These are phyloP conservation scores for Zarea fungicola DNA, from an alignment of 2,329 filamentous ascomycete species.

Conservation along the genomic window DNA sequence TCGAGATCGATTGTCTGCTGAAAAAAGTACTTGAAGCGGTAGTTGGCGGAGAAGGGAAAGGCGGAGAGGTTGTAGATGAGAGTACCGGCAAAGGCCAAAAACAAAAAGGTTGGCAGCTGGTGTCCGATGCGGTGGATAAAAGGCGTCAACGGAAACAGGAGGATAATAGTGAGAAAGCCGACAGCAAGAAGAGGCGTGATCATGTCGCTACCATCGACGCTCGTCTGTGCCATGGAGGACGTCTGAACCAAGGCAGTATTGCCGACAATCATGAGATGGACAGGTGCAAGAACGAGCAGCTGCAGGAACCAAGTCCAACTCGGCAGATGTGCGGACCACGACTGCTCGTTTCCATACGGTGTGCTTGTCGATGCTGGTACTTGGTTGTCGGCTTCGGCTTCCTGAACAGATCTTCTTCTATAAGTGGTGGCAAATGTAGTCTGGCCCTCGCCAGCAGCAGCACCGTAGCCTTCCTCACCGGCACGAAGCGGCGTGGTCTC, in stretches of 20 bases:
- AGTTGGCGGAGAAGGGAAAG: constrained; percentile 79
- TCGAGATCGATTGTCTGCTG: constrained; percentile 75
- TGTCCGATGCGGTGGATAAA: constrained; percentile 84
- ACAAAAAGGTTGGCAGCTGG: constrained; percentile 72
- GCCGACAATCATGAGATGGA: constrained; percentile 70
- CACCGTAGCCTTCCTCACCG: constrained; percentile 28
- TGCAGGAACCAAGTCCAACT: constrained; percentile 86
- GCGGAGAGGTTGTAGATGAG: constrained; percentile 79
- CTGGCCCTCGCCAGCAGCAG: constrained; percentile 28
- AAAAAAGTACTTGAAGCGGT: constrained; percentile 83
- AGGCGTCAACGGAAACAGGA: constrained; percentile 72
- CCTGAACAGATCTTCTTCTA: constrained; percentile 37
- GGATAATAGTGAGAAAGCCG: constrained; percentile 60
- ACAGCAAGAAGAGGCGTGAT: constrained; percentile 68
- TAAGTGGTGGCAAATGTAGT: constrained; percentile 54
- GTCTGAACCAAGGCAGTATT: constrained; percentile 71
- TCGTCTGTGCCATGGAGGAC: constrained; percentile 71
- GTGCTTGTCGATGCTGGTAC: constrained; percentile 22
- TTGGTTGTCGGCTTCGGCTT: constrained; percentile 24
- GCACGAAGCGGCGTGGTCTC: constrained; percentile 51
- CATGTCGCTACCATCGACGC: constrained; percentile 71
- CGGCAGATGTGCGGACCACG: constrained; percentile 76
- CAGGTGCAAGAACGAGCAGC: constrained; percentile 72
- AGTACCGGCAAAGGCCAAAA: constrained; percentile 67
- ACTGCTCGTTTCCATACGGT: constrained; percentile 68